A percentile compares a stretch with the other conserved stretches of the same genome.
Conservation (phyloP, 768 basidiomycete species). For the Erythrobasidium yunnanense region DNA sequence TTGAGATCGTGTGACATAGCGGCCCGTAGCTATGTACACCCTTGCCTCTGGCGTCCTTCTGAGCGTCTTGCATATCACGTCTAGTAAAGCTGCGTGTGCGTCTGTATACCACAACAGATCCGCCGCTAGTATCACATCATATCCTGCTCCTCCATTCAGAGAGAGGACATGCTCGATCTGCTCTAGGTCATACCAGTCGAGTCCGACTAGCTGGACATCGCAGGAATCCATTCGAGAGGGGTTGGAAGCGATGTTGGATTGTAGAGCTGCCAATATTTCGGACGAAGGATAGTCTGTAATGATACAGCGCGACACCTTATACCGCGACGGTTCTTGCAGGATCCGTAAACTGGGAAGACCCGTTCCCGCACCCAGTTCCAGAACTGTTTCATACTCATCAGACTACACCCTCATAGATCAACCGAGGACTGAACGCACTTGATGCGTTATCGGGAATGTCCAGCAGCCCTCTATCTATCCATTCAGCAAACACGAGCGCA, state of each 20-base stretch:
- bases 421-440: too few species aligned
- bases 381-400: too few species aligned
- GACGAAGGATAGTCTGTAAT: slow-evolving; percentile 20
- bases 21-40: slow-evolving; percentile 8
- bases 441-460: neutral
- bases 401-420: too few species aligned
- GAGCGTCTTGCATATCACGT: slow-evolving; percentile 10
- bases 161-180: slow-evolving; percentile 11
- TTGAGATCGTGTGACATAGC: slow-evolving; percentile 5
- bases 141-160: neutral
- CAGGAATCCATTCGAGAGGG: neutral
- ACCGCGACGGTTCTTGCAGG: neutral
- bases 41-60: neutral
- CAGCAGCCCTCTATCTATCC: slow-evolving; percentile 23
- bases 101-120: slow-evolving; percentile 26
- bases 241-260: neutral
- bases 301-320: neutral
- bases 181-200: slow-evolving; percentile 9
- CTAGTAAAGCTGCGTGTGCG: slow-evolving; percentile 5
- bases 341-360: slow-evolving; percentile 11
- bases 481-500: slow-evolving; percentile 12
- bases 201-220: neutral
- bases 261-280: slow-evolving; percentile 21
- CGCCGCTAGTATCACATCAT: slow-evolving; percentile 18
- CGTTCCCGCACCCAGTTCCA: slow-evolving; percentile 23